A percentile compares a stretch with the other conserved stretches of the same genome.
Evolutionary conservation across 2,329 filamentous ascomycete genomes (phyloP).

Genomic region (Berkeleyomyces rouxiae): DNA sequence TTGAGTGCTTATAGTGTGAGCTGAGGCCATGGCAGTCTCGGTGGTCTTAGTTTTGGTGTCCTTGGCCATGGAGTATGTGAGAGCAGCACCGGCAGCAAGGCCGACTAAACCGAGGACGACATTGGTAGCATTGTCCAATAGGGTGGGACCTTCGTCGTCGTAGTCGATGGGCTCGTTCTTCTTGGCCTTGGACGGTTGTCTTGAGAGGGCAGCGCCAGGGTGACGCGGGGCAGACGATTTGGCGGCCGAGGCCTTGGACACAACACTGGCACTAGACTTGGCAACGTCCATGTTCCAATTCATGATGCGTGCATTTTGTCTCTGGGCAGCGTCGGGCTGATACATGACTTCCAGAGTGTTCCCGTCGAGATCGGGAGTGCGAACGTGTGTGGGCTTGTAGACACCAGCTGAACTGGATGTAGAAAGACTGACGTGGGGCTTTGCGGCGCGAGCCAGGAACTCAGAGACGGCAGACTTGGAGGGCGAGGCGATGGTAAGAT

Average conservation of each 20-base stretch:
- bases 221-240: conserved; percentile 5
- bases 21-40: not conserved
- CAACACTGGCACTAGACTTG: conserved; percentile 14
- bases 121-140: conserved; percentile 7
- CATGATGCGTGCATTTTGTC: conserved; percentile 27
- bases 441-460: not conserved
- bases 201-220: not conserved
- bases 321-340: conserved; percentile 22
- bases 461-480: conserved; percentile 4
- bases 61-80: conserved; percentile 12
- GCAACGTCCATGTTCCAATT: conserved; percentile 33
- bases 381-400: conserved; percentile 33
- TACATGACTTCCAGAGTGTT: conserved; percentile 71
- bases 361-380: conserved; percentile 53
- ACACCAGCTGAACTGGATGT: not conserved
- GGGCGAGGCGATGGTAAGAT: conserved; percentile 1
- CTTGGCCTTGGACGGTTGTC: not conserved
- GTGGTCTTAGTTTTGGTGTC: conserved; percentile 7
- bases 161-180: not conserved
- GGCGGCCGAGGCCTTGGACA: conserved; percentile 4
- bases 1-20: not conserved
- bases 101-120: conserved; percentile 13
- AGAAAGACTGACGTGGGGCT: not conserved
- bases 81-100: conserved; percentile 13
- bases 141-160: conserved; percentile 8